These are phyloP conservation scores for Linum lewisii DNA, from an alignment of 345 rosid species.

Conservation along the genomic window DNA sequence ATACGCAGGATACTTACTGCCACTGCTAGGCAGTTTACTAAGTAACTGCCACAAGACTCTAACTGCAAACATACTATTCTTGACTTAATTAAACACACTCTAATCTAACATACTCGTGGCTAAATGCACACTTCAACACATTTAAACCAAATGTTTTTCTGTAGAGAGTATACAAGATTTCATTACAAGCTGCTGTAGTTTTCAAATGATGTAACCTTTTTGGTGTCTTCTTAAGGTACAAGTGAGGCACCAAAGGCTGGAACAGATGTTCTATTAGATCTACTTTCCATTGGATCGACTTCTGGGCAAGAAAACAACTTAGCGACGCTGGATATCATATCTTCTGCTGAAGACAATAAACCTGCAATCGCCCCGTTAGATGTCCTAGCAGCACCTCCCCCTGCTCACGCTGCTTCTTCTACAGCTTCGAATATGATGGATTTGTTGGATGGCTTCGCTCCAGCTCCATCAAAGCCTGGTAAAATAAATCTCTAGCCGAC, in stretches of 20 bases:
- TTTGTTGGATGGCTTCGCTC: conserved; percentile 74
- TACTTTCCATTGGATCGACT: conserved; percentile 72
- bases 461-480: conserved; percentile 59
- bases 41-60: too few relatives aligned
- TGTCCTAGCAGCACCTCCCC: conserved; percentile 39
- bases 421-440: conserved; percentile 54
- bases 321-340: conserved; percentile 46
- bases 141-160: too few relatives aligned
- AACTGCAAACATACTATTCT: too few relatives aligned
- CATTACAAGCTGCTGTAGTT: too few relatives aligned
- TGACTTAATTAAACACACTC: too few relatives aligned
- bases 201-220: not conserved
- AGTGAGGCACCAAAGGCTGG: conserved; percentile 61
- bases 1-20: too few relatives aligned
- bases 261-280: conserved; percentile 76
- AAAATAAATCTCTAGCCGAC: conserved; percentile 10
- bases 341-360: conserved; percentile 35
- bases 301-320: conserved; percentile 40
- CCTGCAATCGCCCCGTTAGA: conserved; percentile 32
- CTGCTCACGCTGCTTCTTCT: conserved; percentile 30
- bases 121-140: too few relatives aligned
- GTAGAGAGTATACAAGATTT: too few relatives aligned
- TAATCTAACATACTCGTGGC: too few relatives aligned
- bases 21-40: too few relatives aligned
- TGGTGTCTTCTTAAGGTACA: conserved; percentile 26